Evolutionary conservation across 2,329 filamentous ascomycete species (phyloP), one percentile per base, ranked within the genome.

Genomic region (Septoria linicola): DNA sequence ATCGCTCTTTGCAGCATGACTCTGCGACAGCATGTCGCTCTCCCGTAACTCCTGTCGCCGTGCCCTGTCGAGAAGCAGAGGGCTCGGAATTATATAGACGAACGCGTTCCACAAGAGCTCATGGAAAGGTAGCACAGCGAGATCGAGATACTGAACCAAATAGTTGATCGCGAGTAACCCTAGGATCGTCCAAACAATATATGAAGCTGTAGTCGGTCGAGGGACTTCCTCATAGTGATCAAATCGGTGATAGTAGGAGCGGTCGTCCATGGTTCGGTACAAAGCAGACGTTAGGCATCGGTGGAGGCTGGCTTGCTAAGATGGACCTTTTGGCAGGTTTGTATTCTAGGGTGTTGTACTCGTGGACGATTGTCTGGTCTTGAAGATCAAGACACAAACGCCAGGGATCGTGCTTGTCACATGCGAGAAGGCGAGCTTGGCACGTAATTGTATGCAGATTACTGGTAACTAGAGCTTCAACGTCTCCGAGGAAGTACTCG

Each of bases 51-150:
- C 66, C 49, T 55, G 58, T 56, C 59, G 50, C 51, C 58, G 62
- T 65, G 84, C 80, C 58, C 84, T 56, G 46, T 77, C 71, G 69
- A 82, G 78, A 30, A 88, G 68, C 1, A 87, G 62, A 20, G 72
- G 70, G 13, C 76, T 73, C 1, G 86, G 86, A 11, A 78, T 76
- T 25, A 80, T 42, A 57, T 75, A 74, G 48, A 88, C 77, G 23
- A 85, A 54, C 20, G 68, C 66, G 69, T 86, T 80, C 84, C 85
- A 88, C 31, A 82, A 63, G 45, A 83, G 65, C 59, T 77, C 72
- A 51, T 73, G 64, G 61, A 77, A 61, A 57, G 70, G 66, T 4
- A 75, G 59, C 17, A 73, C 44, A 3, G 64, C 53, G 32, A 63
- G 40, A 50, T 67, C 59, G 46, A 68, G 58, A 49, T 64, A 63